A percentile compares a stretch with the other conserved stretches of the same genome.
Conservation (phyloP, 495 filamentous ascomycete genomes). For the Staphylotrichum tortipilum region DNA sequence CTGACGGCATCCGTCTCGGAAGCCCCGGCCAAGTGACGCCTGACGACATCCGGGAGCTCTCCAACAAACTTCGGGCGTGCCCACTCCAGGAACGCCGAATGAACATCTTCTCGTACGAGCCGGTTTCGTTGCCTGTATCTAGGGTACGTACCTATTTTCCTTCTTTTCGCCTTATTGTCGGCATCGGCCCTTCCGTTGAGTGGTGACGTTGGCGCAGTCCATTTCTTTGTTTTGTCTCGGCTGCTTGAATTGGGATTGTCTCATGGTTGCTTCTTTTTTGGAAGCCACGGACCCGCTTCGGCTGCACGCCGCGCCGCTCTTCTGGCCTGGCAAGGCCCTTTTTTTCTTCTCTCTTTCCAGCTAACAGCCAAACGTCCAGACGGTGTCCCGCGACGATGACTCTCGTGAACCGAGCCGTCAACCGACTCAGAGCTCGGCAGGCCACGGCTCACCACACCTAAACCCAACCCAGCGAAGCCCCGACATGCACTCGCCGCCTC, state of each 20-base stretch:
- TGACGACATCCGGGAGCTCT: constrained; percentile 62
- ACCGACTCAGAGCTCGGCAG: constrained; percentile 27
- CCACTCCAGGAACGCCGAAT: constrained; percentile 73
- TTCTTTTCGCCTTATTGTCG: not conserved
- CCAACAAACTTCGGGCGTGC: constrained; percentile 60
- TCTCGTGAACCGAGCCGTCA: constrained; percentile 28
- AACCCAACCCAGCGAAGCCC: constrained; percentile 39
- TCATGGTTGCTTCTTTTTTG: not conserved
- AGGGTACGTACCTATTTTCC: constrained; percentile 51
- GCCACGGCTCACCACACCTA: constrained; percentile 36
- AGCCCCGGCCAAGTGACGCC: constrained; percentile 37
- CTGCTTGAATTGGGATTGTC: not conserved
- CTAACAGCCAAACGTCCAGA: constrained; percentile 17
- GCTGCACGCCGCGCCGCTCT: not conserved
- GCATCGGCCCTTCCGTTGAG: not conserved
- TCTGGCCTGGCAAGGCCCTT: too few species aligned
- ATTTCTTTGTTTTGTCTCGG: not conserved
- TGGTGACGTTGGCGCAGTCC: constrained; percentile 3
- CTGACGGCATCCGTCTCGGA: constrained; percentile 10
- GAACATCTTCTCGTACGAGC: constrained; percentile 77
- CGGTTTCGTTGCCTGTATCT: constrained; percentile 77
- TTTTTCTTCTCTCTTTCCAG: not conserved
- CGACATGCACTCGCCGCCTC: constrained; percentile 75
- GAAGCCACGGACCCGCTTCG: not conserved
- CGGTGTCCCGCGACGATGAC: constrained; percentile 36